phyloP scores from a whole-genome alignment of 441 rosid species.

The Syzygium malaccense region DNA sequence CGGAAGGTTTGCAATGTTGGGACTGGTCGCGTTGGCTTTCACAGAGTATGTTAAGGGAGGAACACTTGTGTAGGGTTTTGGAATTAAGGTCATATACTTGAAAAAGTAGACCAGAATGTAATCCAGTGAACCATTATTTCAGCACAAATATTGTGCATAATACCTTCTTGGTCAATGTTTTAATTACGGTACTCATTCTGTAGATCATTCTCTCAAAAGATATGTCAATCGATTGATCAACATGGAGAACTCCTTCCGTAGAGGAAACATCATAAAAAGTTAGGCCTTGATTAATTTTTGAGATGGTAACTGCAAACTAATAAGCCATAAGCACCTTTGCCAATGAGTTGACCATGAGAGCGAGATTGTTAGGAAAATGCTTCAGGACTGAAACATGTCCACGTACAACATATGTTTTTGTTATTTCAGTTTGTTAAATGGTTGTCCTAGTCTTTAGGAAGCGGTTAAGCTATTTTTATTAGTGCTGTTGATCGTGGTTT shows the following conservation, averaged over 20 bases:
- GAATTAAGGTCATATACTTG: background rate
- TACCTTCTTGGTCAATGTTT: background rate
- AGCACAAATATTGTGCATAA: fast-evolving
- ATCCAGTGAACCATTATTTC: background rate
- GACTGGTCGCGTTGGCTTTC: background rate
- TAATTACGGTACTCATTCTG: background rate
- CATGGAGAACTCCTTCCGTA: background rate
- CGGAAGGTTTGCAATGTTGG: background rate
- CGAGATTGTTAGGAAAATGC: too few relatives aligned
- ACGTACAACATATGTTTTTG: too few relatives aligned
- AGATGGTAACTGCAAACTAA: background rate
- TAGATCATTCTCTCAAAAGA: background rate
- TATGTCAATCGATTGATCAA: background rate
- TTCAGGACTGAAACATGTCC: too few relatives aligned
- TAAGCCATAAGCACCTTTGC: background rate
- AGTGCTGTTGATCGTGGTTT: too few relatives aligned
- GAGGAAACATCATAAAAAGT: background rate
- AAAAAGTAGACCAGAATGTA: background rate
- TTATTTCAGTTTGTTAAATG: too few relatives aligned
- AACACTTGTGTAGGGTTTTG: background rate
- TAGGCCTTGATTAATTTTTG: background rate
- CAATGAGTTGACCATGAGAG: background rate
- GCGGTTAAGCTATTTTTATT: too few relatives aligned
- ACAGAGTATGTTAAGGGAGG: background rate
- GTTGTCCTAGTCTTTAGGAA: too few relatives aligned